Evolutionary conservation across 345 rosid species (phyloP).

Genomic region (Viola odorata): DNA sequence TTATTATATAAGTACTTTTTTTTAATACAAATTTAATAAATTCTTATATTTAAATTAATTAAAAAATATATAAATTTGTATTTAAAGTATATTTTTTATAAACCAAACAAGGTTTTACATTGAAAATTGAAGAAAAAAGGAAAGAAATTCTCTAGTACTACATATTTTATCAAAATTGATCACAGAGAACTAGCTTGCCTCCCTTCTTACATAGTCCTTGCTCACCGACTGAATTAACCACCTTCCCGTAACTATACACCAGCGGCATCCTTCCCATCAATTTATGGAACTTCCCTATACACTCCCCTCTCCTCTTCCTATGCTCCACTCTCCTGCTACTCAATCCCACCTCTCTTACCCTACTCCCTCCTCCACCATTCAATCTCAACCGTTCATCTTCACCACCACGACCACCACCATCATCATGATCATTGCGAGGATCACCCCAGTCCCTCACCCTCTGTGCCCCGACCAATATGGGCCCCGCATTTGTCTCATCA

Average conservation of each 20-base stretch:
- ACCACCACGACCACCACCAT: neutral
- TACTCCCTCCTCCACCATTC: conserved; percentile 11
- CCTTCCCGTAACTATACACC: conserved; percentile 53
- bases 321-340: conserved; percentile 60
- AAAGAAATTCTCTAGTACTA: too few species aligned
- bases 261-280: conserved; percentile 61
- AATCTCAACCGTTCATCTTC: conserved; percentile 7
- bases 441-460: conserved; percentile 73
- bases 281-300: conserved; percentile 53
- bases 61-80: too few species aligned
- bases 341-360: conserved; percentile 48
- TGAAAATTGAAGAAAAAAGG: too few species aligned
- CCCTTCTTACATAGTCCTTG: conserved; percentile 63
- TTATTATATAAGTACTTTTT: too few species aligned
- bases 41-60: too few species aligned
- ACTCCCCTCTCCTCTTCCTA: conserved; percentile 65
- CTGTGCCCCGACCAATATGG: conserved; percentile 59
- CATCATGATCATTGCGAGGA: conserved; percentile 40
- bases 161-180: conserved; percentile 18
- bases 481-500: conserved; percentile 46
- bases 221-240: conserved; percentile 58
- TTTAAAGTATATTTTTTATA: too few species aligned
- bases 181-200: conserved; percentile 52
- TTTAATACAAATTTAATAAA: too few species aligned
- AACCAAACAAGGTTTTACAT: too few species aligned